Evolutionary conservation across 176 grass and related monocot genomes (phyloP).

Genomic region (Aegilops speltoides): DNA sequence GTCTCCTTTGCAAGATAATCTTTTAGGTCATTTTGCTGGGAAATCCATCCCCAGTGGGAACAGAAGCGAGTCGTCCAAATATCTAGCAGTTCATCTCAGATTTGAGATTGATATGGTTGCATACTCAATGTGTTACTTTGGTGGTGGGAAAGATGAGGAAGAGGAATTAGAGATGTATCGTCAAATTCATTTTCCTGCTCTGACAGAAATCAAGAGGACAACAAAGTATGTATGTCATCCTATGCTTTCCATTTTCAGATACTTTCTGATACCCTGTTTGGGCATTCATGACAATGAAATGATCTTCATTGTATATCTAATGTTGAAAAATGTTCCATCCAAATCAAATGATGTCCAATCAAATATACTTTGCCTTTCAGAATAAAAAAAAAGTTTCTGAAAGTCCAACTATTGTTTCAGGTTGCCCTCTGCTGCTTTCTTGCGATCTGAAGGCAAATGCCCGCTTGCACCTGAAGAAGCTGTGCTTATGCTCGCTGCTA

Average conservation of each 20-base stretch:
- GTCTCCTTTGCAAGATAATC: conserved; percentile 62
- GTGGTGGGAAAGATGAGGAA: conserved; percentile 94
- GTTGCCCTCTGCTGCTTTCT: conserved; percentile 74
- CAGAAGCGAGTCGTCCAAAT: conserved; percentile 52
- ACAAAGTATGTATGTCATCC: conserved; percentile 62
- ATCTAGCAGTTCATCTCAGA: conserved; percentile 90
- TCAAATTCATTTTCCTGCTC: conserved; percentile 84
- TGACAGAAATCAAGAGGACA: conserved; percentile 76
- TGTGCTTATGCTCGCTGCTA: conserved; percentile 93
- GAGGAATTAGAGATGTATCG: conserved; percentile 84
- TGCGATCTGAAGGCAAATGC: conserved; percentile 91
- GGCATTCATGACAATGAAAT: background rate
- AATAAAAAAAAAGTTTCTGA: background rate
- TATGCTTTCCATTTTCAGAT: background rate
- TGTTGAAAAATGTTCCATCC: background rate
- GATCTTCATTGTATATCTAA: background rate
- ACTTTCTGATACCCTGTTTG: background rate
- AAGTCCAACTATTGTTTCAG: conserved; percentile 41
- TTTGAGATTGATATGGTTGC: conserved; percentile 99
- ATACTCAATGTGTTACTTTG: conserved; percentile 98
- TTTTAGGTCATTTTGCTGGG: conserved; percentile 66
- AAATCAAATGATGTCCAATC: conserved; percentile 9
- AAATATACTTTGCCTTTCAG: background rate
- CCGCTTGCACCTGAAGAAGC: conserved; percentile 95
- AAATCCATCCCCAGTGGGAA: conserved; percentile 29